phyloP scores from a whole-genome alignment of 306 rosid species.

The Dalbergia oliveri region DNA sequence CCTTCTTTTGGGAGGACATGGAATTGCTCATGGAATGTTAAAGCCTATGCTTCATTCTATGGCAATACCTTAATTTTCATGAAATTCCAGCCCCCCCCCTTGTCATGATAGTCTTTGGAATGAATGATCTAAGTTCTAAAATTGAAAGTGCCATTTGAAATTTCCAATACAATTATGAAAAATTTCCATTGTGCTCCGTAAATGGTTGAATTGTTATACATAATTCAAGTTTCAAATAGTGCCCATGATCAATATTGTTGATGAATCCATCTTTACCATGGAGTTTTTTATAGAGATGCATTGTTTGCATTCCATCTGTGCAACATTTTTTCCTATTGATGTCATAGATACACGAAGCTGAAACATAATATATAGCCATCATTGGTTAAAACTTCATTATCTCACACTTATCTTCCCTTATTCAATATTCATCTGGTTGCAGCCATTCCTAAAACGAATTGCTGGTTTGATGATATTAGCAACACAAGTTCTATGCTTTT shows the following conservation, averaged over 20 bases:
- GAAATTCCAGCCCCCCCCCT: too few species aligned
- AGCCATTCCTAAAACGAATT: conserved; percentile 94
- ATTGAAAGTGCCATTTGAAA: too few species aligned
- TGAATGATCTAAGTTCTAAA: too few species aligned
- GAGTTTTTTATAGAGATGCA: too few species aligned
- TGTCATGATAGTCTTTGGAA: too few species aligned
- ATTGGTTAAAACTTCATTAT: not conserved
- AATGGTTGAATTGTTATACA: not conserved
- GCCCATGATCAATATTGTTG: not conserved
- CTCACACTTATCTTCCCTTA: conserved; percentile 19
- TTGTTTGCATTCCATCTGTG: not conserved
- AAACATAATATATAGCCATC: not conserved
- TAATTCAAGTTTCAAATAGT: not conserved
- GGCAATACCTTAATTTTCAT: too few species aligned
- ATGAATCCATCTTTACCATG: not conserved
- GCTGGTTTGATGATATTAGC: conserved; percentile 89
- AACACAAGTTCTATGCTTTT: conserved; percentile 93
- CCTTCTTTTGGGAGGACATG: too few species aligned
- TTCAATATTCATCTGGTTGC: conserved; percentile 51
- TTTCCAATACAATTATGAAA: too few species aligned
- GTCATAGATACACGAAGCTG: not conserved
- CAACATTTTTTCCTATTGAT: not conserved
- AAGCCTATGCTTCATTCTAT: too few species aligned
- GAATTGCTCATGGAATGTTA: too few species aligned
- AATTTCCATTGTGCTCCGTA: not conserved